Percentiles rank a stretch among this genome's conserved stretches.
Evolutionary conservation across 257 asterid species (phyloP).

Genomic region (Solanum chmielewskii): DNA sequence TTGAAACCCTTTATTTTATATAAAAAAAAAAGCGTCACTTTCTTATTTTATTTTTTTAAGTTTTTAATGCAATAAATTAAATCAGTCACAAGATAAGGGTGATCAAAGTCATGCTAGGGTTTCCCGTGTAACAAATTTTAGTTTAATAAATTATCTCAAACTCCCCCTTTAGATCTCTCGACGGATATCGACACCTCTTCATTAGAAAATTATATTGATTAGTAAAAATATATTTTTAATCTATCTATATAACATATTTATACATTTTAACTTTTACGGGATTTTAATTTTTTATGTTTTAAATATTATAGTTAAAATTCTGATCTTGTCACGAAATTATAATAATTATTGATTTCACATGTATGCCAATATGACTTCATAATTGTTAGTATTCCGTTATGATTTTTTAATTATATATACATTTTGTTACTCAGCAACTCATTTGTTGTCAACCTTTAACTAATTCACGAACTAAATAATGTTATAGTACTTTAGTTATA

Average conservation of each 20-base stretch:
- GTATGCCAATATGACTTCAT: background rate
- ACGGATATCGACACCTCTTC: too few species aligned
- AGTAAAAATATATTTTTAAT: too few species aligned
- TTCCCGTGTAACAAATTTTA: background rate
- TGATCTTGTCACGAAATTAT: background rate
- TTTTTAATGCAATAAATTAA: background rate
- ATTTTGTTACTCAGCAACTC: background rate
- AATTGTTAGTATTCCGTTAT: background rate
- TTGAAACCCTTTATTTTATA: background rate
- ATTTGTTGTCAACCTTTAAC: background rate
- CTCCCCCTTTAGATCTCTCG: background rate
- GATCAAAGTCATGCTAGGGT: background rate
- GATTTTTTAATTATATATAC: background rate
- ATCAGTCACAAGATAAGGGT: background rate
- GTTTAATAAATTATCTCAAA: background rate
- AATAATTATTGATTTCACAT: background rate
- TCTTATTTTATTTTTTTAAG: too few species aligned
- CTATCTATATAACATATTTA: too few species aligned
- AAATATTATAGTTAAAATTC: too few species aligned
- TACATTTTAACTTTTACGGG: too few species aligned
- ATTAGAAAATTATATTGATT: too few species aligned
- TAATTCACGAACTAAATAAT: background rate
- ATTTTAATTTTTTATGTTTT: too few species aligned
- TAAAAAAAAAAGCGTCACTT: background rate
- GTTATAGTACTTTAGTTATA: background rate